Conservation (phyloP, 768 basidiomycete genomes). For the Naganishia onofrii region DNA sequence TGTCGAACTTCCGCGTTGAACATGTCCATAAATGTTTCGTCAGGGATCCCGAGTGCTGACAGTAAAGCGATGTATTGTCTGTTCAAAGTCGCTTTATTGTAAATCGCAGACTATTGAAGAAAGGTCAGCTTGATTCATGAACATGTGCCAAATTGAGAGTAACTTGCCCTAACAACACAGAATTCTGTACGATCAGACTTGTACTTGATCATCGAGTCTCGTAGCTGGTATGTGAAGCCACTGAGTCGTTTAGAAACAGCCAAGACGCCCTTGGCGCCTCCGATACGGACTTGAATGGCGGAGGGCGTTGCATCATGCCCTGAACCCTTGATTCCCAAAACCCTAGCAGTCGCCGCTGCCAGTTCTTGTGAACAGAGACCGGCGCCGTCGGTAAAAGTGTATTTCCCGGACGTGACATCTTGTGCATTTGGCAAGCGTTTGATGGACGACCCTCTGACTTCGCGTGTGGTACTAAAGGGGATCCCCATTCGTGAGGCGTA, state of each 20-base stretch:
- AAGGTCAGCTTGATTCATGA: neutral
- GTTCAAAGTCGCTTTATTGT: conserved; percentile 37
- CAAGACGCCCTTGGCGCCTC: conserved; percentile 29
- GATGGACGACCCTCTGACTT: conserved; percentile 13
- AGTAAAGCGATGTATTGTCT: conserved; percentile 51
- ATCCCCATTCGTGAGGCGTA: conserved; percentile 30
- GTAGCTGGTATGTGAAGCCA: conserved; percentile 23
- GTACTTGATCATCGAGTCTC: conserved; percentile 38
- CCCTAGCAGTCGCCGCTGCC: conserved; percentile 31
- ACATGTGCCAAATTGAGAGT: too few species aligned
- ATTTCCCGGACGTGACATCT: conserved; percentile 21
- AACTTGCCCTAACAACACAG: conserved; percentile 35
- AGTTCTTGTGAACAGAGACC: conserved; percentile 33
- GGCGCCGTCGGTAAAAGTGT: conserved; percentile 34
- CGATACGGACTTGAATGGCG: conserved; percentile 35
- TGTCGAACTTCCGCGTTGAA: conserved; percentile 41
- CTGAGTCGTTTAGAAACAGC: conserved; percentile 4
- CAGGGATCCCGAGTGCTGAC: conserved; percentile 43
- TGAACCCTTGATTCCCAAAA: conserved; percentile 31
- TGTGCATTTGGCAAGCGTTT: conserved; percentile 24
- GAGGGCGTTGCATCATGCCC: conserved; percentile 32
- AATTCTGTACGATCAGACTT: conserved; percentile 30
- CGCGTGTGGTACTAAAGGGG: conserved; percentile 24
- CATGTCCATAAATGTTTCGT: conserved; percentile 42
- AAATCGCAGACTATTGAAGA: conserved; percentile 14